phyloP scores from a whole-genome alignment of 2,329 filamentous ascomycete species.

The Penicillium griseofulvum region DNA sequence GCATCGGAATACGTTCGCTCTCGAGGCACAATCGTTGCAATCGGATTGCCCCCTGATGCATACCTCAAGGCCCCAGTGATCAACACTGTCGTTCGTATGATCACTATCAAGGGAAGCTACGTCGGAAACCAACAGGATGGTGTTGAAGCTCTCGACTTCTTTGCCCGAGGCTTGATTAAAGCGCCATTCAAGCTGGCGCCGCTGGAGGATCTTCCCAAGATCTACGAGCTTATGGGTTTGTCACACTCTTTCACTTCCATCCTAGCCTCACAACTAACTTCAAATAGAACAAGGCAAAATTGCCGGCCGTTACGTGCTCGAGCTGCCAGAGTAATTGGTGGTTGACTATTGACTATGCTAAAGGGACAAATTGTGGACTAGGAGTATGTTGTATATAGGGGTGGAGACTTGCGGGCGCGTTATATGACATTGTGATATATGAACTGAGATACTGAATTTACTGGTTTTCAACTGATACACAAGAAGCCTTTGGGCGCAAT shows the following conservation, averaged over 20 bases:
- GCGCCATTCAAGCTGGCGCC: conserved; percentile 79
- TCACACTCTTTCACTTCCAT: not conserved
- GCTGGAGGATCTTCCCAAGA: conserved; percentile 70
- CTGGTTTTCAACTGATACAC: not conserved
- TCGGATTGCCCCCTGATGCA: conserved; percentile 77
- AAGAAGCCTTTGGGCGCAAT: not conserved
- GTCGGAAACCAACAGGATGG: conserved; percentile 86
- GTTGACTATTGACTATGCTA: not conserved
- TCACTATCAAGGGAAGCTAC: conserved; percentile 84
- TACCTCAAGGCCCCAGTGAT: conserved; percentile 74
- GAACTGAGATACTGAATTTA: conserved; percentile 1
- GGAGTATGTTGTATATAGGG: not conserved
- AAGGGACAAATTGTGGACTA: not conserved
- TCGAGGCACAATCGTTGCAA: conserved; percentile 76
- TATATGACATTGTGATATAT: not conserved
- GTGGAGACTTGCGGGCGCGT: not conserved
- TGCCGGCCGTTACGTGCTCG: conserved; percentile 16
- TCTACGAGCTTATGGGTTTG: conserved; percentile 66
- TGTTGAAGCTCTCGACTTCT: conserved; percentile 86
- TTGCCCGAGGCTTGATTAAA: conserved; percentile 72
- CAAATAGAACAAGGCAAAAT: conserved; percentile 16
- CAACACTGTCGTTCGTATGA: conserved; percentile 80
- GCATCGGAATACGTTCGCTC: conserved; percentile 80
- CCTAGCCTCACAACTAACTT: not conserved
- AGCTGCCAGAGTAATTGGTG: conserved; percentile 9